phyloP scores from a whole-genome alignment of 305 asterid species.

The Solanum hybrid region DNA sequence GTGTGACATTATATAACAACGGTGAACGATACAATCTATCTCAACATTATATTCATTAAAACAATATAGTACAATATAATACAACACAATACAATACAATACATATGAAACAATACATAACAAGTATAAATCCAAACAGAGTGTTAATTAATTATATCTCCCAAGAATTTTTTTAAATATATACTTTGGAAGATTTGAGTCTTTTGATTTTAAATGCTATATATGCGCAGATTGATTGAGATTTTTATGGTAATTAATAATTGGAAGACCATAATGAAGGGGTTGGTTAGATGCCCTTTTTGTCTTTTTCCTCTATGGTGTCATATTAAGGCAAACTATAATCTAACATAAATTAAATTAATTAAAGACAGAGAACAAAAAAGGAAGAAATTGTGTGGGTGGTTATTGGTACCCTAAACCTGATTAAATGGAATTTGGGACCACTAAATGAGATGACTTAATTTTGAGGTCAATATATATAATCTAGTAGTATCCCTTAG shows the following conservation, averaged over 20 bases:
- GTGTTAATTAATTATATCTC: neutral
- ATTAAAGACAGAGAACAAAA: neutral
- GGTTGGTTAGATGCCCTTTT: neutral
- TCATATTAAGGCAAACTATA: neutral
- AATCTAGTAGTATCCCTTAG: neutral
- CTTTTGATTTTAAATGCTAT: neutral
- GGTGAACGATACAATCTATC: neutral
- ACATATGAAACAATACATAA: too few relatives aligned
- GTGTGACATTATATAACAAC: neutral
- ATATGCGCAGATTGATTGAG: neutral
- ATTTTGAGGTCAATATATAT: neutral
- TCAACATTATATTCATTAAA: neutral
- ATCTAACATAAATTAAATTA: neutral
- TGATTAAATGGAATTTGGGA: neutral
- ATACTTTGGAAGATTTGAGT: neutral
- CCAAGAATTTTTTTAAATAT: neutral
- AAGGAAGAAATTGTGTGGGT: neutral
- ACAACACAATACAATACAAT: too few relatives aligned
- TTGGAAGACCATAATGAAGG: neutral
- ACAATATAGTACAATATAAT: too few relatives aligned
- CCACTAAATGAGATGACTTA: neutral
- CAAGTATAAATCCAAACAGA: too few relatives aligned
- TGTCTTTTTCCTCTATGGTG: neutral
- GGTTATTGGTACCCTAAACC: neutral
- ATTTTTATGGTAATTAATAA: neutral